A percentile compares a stretch with the other conserved stretches of the same genome.
These are phyloP conservation scores for Trametes punicea DNA, from an alignment of 768 basidiomycete species.

Conservation along the genomic window DNA sequence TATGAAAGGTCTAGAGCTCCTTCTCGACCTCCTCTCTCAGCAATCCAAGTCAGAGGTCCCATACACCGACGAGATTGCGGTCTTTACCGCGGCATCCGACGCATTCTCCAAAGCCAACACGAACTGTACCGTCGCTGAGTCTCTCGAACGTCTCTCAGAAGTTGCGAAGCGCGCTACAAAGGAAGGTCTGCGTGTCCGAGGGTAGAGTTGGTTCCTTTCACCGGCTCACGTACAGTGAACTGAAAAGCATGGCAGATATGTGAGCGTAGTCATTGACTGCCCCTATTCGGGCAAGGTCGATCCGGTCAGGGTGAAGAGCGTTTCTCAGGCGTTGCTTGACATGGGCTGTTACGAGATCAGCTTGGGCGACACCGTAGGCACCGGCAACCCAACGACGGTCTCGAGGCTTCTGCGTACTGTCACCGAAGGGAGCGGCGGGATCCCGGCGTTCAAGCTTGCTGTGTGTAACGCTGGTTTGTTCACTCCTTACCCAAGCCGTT, in stretches of 20 bases:
- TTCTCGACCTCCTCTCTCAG: slow-evolving; percentile 52
- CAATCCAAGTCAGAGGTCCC: slow-evolving; percentile 35
- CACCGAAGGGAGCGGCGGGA: slow-evolving; percentile 49
- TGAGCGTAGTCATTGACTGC: slow-evolving; percentile 79
- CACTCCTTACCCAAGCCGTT: neutral
- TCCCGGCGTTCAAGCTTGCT: slow-evolving; percentile 68
- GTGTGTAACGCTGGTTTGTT: slow-evolving; percentile 34
- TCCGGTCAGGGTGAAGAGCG: slow-evolving; percentile 57
- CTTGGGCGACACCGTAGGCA: slow-evolving; percentile 89
- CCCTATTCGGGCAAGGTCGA: slow-evolving; percentile 84
- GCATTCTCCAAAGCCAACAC: slow-evolving; percentile 84
- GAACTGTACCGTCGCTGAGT: slow-evolving; percentile 69
- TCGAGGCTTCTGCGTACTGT: slow-evolving; percentile 68
- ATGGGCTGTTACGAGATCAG: slow-evolving; percentile 97
- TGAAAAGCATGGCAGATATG: too few relatives aligned
- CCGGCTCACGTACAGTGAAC: too few relatives aligned
- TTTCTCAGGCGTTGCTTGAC: slow-evolving; percentile 66
- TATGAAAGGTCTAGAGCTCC: slow-evolving; percentile 66
- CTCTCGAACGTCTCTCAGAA: slow-evolving; percentile 56
- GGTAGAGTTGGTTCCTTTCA: too few relatives aligned
- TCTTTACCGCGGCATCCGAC: slow-evolving; percentile 89
- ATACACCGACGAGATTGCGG: slow-evolving; percentile 77
- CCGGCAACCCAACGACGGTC: slow-evolving; percentile 71
- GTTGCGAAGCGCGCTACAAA: slow-evolving; percentile 62
- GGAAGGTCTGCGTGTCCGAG: slow-evolving; percentile 58